Evolutionary conservation across 2,329 filamentous ascomycete genomes (phyloP), one percentile per base, ranked within the genome.

Genomic region (Colletotrichum horii): DNA sequence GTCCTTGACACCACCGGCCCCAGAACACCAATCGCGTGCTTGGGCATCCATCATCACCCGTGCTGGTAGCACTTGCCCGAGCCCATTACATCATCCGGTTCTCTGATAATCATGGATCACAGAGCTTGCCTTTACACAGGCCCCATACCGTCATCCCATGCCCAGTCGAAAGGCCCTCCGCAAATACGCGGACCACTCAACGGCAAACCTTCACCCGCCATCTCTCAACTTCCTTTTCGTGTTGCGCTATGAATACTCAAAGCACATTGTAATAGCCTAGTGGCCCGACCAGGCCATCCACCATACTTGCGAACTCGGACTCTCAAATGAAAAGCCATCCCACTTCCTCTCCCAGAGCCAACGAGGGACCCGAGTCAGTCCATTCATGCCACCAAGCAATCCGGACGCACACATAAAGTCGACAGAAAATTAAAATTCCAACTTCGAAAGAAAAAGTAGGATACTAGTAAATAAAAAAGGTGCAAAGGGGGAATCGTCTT

Each of bases 391-490:
- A 56, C 14, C 32, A 30, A 72, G 36, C 34, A n/a, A 28, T n/a
- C 62, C 28, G 28, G 52, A 61, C n/a, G 36, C 30, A 67, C 22
- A 36, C 26, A 61, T 16, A 36, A 16, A 66, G 62, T 28, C 30
- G 12, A 68, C 55, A 16, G 43, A 38, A 32, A 62, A 67, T 75
- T 67, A 75, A 72, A 72, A 70, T 55, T 56, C 62, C 43, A 66
- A 43, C 64, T 61, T 61, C 68, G 22, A 66, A 69, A 30, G 66
- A 65, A 78, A 71, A 74, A 75, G 74, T 75, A 73, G 34, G 30
- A 75, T 60, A 70, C 70, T 61, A 77, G 52, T 62, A 66, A 66
- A 66, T 75, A 56, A 56, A 80, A 79, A 79, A 77, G 55, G 60
- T 61, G 72, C 77, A 74, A 71, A 76, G 48, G 74, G 73, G 75